Evolutionary conservation across 2,329 filamentous ascomycete species (phyloP), one percentile per base, ranked within the genome.

Genomic region (Daldinia sp.): DNA sequence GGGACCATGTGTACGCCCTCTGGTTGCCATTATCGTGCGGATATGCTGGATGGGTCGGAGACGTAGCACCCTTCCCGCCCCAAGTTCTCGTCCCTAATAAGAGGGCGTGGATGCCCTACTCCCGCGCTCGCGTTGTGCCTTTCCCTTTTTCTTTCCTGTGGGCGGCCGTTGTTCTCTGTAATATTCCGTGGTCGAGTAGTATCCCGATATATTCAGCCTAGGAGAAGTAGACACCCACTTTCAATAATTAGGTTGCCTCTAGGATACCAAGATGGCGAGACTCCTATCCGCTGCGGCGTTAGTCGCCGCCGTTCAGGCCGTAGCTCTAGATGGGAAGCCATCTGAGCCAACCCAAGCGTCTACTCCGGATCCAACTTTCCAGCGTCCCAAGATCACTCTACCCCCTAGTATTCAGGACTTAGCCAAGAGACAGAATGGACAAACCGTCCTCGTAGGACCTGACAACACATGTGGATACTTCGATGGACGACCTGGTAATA

Each of bases 381-480:
- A 77, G 54, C 71, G 70, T 4, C 80, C 82, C 3, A 71, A 71
- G 61, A 81, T 82, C 25, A 84, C 82, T 7, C 41, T 72, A 29
- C 77, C 77, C 5, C 78, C 81, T 2, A 71, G 64, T 10, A 55
- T 77, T 25, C 70, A 72, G n/a, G 75, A 77, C 15, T 68, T 79
- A 10, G 71, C 73, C 29, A 75, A 68, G 68, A 75, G 73, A 58
- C 71, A 73, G 48, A 66, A 63, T n/a, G 72, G 63, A n/a, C 61
- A 72, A 15, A 80, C 76, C 0, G 75, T 80, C 25, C 74, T 82
- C n/a, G 70, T 81, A 55, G 82, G 77, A 9, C 79, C 80, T 1
- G 81, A 84, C 68, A 82, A 82, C 62, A 83, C 80, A 0, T 85
- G 83, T 61, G 83, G 83, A 64, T 85, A 77, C 68, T 71, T 85